These are phyloP conservation scores for Rubroshorea leprosula DNA, from an alignment of 345 rosid species.

Conservation along the genomic window DNA sequence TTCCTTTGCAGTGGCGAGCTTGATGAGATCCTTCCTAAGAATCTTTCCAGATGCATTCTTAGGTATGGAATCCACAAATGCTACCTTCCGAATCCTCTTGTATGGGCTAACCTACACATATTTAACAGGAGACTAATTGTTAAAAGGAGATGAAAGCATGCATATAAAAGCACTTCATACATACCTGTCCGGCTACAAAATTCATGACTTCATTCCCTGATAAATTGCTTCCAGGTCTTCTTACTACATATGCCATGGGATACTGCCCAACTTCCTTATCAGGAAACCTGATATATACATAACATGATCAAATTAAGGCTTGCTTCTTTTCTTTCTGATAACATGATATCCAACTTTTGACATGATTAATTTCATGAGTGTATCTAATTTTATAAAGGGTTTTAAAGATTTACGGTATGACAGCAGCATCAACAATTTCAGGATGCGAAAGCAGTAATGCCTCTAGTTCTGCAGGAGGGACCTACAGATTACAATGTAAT, in stretches of 20 bases:
- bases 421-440: conserved; percentile 68
- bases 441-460: conserved; percentile 72
- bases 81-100: conserved; percentile 59
- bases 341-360: too few relatives aligned
- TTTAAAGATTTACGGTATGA: conserved; percentile 58
- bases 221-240: conserved; percentile 46
- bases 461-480: conserved; percentile 90
- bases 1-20: conserved; percentile 42
- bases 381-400: too few relatives aligned
- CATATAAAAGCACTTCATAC: background rate
- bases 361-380: too few relatives aligned
- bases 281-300: conserved; percentile 88
- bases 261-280: conserved; percentile 74
- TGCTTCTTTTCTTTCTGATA: too few relatives aligned
- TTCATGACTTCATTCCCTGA: conserved; percentile 52
- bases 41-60: conserved; percentile 81
- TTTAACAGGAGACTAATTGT: background rate
- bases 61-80: conserved; percentile 56
- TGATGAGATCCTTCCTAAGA: conserved; percentile 77
- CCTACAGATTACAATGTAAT: conserved; percentile 33
- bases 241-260: conserved; percentile 82
- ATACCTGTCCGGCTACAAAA: conserved; percentile 60
- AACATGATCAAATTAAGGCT: too few relatives aligned
- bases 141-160: background rate
- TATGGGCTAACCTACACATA: conserved; percentile 74